Base-by-base conservation (phyloP, 2,329 filamentous ascomycete genomes). In the Aspergillus aculeatus region DNA sequence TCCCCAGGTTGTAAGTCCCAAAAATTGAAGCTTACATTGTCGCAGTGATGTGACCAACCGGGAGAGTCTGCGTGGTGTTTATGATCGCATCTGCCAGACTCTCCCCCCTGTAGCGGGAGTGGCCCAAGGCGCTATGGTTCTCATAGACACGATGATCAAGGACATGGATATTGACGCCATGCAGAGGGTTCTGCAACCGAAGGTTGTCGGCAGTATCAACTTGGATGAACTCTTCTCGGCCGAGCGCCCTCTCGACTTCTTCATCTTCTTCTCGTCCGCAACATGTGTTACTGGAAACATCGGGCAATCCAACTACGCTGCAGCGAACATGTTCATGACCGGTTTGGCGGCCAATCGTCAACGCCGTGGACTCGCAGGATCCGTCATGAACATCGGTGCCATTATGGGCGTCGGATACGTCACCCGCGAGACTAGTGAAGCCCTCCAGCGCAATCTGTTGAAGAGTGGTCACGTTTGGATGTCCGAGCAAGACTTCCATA, bases 381-480 rank as follows among this genome's bases (percentile, higher is more conserved):
- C 75, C 1, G 69, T 71, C 2, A 69, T 82, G 26, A 64, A 77
- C 54, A 73, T 82, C 4, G 75, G 77, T 1, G 56, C 66, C 5
- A 65, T 83, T 0, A 57, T 75, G 0, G 82, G 78, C 6, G 62
- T 77, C 1, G 82, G 82, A 0, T 81, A 79, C 59, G 69, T 81
- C 6, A 58, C 16, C 3, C 58, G 32, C 21, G n/a, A 53, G 14
- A 50, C 54, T 1, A 31, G n/a, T 4, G 24, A 47, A 14, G 48
- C 29, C 29, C 29, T 5, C 16, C 35, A 19, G 47, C 2, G 49
- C 54, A 4, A 31, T 49, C 7, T 59, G 58, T 24, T 12, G 3
- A 0, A 29, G 26, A 1, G 9, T 12, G 61, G 61, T 5, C 32
- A 55, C 12, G 52, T 29, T 7, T 32, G 19, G 23, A 50, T 64